Conservation (phyloP, 495 filamentous ascomycete genomes). For the Margaritispora aquatica region DNA sequence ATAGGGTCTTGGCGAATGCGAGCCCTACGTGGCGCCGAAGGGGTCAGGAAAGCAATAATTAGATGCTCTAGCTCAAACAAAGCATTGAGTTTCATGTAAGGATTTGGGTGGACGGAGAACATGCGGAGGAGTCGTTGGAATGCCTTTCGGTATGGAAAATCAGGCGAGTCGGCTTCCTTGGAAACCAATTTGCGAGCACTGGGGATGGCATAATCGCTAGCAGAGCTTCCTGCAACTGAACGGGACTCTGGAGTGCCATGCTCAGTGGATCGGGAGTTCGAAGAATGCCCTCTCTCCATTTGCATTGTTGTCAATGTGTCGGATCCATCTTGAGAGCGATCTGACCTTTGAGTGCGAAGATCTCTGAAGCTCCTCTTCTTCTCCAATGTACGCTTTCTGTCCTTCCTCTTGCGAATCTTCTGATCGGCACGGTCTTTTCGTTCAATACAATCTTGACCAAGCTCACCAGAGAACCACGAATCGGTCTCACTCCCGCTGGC, state of each 20-base stretch:
- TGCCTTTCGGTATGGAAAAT: constrained; percentile 66
- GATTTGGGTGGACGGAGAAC: constrained; percentile 87
- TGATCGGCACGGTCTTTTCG: constrained; percentile 53
- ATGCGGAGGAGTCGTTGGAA: constrained; percentile 76
- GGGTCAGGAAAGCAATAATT: constrained; percentile 68
- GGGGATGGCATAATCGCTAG: constrained; percentile 6
- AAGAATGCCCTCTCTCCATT: constrained; percentile 12
- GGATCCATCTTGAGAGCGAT: constrained; percentile 3
- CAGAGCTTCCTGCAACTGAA: constrained; percentile 14
- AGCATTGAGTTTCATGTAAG: constrained; percentile 76
- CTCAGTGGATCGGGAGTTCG: constrained; percentile 8
- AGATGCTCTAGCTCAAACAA: constrained; percentile 78
- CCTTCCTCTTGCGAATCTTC: constrained; percentile 39
- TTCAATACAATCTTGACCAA: constrained; percentile 74
- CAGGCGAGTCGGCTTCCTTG: constrained; percentile 34
- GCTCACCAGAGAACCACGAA: constrained; percentile 70
- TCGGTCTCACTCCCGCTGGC: constrained; percentile 88
- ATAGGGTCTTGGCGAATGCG: constrained; percentile 24
- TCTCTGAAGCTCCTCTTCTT: constrained; percentile 53
- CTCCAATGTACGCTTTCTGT: constrained; percentile 45
- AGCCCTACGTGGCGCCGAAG: constrained; percentile 26
- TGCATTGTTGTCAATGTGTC: constrained; percentile 8
- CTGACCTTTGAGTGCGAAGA: constrained; percentile 30
- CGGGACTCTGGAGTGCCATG: constrained; percentile 5
- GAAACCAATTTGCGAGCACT: constrained; percentile 10